Evolutionary conservation across 305 asterid genomes (phyloP).

Genomic region (Rubia peregrina): DNA sequence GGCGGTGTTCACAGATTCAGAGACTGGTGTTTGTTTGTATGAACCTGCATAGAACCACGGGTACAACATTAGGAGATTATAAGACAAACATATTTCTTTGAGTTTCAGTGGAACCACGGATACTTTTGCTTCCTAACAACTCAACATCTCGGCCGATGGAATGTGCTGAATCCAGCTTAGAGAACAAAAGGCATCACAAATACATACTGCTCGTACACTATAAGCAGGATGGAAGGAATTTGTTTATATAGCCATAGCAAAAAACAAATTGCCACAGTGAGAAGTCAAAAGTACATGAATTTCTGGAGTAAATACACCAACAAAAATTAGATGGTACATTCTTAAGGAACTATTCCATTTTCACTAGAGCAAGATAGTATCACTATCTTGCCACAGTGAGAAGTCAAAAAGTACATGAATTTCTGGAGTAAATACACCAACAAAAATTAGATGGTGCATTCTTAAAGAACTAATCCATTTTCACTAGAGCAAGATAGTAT

Average conservation of each 20-base stretch:
- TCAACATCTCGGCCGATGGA: neutral
- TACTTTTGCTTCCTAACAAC: neutral
- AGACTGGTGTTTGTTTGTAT: constrained; percentile 55
- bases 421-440: neutral
- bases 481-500: neutral
- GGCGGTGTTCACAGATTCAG: constrained; percentile 70
- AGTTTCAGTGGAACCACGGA: neutral
- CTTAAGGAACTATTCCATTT: neutral
- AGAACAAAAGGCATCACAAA: neutral
- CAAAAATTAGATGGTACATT: neutral
- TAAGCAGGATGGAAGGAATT: neutral
- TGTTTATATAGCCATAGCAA: neutral
- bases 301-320: neutral
- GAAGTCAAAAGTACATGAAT: neutral
- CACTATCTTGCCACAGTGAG: neutral
- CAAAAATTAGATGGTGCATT: neutral
- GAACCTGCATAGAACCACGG: constrained; percentile 46
- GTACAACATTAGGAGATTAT: constrained; percentile 1
- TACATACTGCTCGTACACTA: neutral
- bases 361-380: neutral
- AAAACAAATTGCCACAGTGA: neutral
- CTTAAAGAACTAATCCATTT: neutral
- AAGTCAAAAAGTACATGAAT: neutral
- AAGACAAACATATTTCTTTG: neutral
- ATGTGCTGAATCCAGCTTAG: neutral